Evolutionary conservation across 208 protist species (phyloP).

Genomic region (Leishmania amazonensis): DNA sequence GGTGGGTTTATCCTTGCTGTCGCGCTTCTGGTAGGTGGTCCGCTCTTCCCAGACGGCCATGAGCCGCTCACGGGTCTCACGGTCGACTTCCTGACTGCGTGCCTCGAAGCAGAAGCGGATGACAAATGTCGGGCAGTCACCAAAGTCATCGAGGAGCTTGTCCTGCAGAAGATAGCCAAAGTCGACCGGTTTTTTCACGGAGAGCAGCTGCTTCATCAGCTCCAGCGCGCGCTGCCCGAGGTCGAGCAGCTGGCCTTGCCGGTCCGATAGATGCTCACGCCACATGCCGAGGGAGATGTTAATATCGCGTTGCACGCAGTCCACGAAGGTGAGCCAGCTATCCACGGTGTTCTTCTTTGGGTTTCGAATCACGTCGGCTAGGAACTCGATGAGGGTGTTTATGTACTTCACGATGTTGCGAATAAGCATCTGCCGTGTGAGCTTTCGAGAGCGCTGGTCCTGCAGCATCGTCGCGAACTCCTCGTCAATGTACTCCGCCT

Average conservation of each 20-base stretch:
- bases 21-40: slow-evolving; percentile 76
- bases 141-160: slow-evolving; percentile 81
- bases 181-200: slow-evolving; percentile 68
- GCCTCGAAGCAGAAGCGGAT: slow-evolving; percentile 72
- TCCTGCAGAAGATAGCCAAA: slow-evolving; percentile 78
- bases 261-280: slow-evolving; percentile 37
- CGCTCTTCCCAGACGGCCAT: slow-evolving; percentile 71
- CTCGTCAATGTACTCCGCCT: slow-evolving; percentile 84
- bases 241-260: slow-evolving; percentile 54
- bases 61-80: slow-evolving; percentile 61
- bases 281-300: slow-evolving; percentile 65
- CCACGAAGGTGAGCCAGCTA: slow-evolving; percentile 69
- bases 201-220: slow-evolving; percentile 59
- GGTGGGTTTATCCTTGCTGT: slow-evolving; percentile 67
- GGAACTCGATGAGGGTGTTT: slow-evolving; percentile 72
- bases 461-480: slow-evolving; percentile 79
- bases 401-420: slow-evolving; percentile 81
- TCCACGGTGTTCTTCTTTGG: slow-evolving; percentile 70
- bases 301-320: slow-evolving; percentile 71
- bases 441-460: slow-evolving; percentile 60
- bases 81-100: slow-evolving; percentile 61
- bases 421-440: slow-evolving; percentile 70
- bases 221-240: slow-evolving; percentile 59
- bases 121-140: slow-evolving; percentile 86
- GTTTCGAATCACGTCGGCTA: slow-evolving; percentile 82